These are phyloP conservation scores for Apium graveolens DNA, from an alignment of 129 eudicot genomes.

Conservation along the genomic window DNA sequence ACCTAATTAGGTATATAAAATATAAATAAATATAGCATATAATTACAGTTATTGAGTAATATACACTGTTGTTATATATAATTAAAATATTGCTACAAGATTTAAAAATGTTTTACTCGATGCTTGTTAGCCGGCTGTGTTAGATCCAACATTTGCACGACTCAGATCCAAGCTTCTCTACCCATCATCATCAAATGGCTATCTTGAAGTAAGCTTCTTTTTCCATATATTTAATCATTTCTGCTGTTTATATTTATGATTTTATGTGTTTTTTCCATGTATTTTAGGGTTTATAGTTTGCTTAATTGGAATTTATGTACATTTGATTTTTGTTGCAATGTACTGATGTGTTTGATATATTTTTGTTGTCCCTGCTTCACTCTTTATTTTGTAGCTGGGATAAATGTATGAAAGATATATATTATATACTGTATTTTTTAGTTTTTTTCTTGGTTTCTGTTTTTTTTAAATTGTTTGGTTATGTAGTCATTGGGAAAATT, in stretches of 20 bases:
- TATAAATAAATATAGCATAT: too few relatives aligned
- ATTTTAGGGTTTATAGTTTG: neutral
- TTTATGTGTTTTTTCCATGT: neutral
- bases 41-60: neutral
- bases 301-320: neutral
- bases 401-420: neutral
- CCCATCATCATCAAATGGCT: neutral
- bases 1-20: neutral
- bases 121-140: neutral
- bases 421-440: too few relatives aligned
- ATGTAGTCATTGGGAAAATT: neutral
- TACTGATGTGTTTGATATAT: too few relatives aligned
- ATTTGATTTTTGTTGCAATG: neutral
- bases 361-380: too few relatives aligned
- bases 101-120: neutral
- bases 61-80: neutral
- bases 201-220: slow-evolving; percentile 3
- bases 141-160: neutral
- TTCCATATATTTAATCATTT: neutral
- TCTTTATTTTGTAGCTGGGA: neutral
- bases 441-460: neutral
- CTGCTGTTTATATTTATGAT: neutral
- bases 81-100: neutral
- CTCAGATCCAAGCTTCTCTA: neutral
- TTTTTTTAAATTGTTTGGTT: neutral